Base-by-base conservation (phyloP, 2,329 filamentous ascomycete genomes). In the Truncatella angustata region DNA sequence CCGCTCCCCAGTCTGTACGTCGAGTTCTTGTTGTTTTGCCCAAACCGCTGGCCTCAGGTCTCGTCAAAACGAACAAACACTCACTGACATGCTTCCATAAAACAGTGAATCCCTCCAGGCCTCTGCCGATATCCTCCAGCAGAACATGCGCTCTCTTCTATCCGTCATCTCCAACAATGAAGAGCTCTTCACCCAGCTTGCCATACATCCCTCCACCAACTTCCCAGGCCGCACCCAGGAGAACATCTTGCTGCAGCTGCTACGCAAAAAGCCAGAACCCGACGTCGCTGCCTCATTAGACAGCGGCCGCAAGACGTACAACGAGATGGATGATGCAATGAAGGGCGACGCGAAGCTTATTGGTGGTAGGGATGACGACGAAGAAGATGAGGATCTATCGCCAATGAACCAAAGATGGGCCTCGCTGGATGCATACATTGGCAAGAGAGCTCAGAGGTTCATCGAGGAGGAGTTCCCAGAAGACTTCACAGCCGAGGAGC, bases 221-320 rank as follows among this genome's bases (percentile, higher is more conserved):
- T 94, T 82, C 70, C 91, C 84, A 4, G 87, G 83, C 34, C 85
- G 80, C 60, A 86, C 80, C 4, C 84, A 90, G 54, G 83, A 88
- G 66, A 72, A 69, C 45, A 76, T 90, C 4, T 77, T 93, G 1
- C 77, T 81, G 23, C 82, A 87, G 60, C 76, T 96, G 2, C 75
- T 95, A 28, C 86, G 90, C 35, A 95, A 94, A 71, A 94, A 94
- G 66, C 79, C 91, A 45, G 90, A 94, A 59, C 89, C 90, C 0
- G 78, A 82, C 21, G 85, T 91, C 16, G 88, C 92, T 65, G 83
- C 85, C 52, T 86, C 87, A 72, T 84, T 93, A 23, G 80, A 84
- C 20, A 74, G 84, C 48, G 87, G 85, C 1, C 79, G 81, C 32
- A 75, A 75, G 53, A 73, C 73, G 24, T 59, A 63, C 21, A 12